Base-by-base conservation (phyloP, 225 moss, liverwort and hornwort species). In the Polytrichum formosum region DNA sequence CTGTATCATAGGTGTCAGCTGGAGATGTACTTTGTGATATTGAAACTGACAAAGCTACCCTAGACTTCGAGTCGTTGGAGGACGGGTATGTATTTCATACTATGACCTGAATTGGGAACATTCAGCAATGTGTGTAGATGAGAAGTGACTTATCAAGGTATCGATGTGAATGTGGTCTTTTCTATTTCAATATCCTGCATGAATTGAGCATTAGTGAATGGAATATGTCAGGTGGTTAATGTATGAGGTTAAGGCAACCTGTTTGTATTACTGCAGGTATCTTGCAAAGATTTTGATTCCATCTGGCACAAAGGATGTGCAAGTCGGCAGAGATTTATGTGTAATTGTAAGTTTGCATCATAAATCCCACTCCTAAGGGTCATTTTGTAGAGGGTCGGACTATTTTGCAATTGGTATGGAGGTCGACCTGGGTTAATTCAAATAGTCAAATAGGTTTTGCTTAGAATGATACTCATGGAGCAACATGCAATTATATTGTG, bases 1-100 rank as follows among this genome's bases (percentile, higher is more conserved):
- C 26, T 56, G 62, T 23, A 58, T 58, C 21, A 22, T 58, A 56
- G 93, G 84, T 94, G 65, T 69, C 83, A 37, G 92, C 96, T 73
- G 96, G 96, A 68, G 93, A 97, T 81, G 92, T 92, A 22, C 81
- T 97, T 26, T 92, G 92, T 70, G 92, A 97, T 78, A 97, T 97
- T 62, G 93, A 97, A 72, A 97, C 96, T 23, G 96, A 97, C 68
- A 97, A 97, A 75, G 96, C 93, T 66, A 94, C 93, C 19, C 71
- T 97, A 74, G 96, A 97, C 83, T 86, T 97, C 59, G 96, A 97
- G 79, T 90, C 96, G 53, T 83, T 97, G 80, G 96, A 97, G 74
- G 96, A 97, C 61, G 96, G 96, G 93, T 97, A 88, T 75, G 84
- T 37, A 63, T 16, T 46, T 46, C 16, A 46, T 46, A 46, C 16